Percentiles rank a stretch among this genome's conserved stretches.
Conservation (phyloP, 345 rosid genomes). For the Cardamine resedifolia region DNA sequence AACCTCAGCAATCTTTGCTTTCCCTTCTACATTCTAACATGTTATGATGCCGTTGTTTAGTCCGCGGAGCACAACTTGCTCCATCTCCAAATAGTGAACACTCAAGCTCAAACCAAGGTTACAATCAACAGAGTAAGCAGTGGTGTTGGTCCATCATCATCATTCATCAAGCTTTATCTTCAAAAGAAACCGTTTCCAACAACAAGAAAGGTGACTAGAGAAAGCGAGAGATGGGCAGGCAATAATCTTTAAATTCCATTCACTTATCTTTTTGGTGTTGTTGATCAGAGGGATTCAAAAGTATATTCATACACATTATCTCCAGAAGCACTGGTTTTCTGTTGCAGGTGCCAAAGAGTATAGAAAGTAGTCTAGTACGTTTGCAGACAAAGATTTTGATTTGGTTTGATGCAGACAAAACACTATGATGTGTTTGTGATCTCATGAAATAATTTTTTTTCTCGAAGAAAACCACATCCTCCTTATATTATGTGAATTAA, state of each 20-base stretch:
- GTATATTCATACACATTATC: slow-evolving; percentile 14
- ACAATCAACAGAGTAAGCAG: slow-evolving; percentile 35
- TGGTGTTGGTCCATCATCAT: slow-evolving; percentile 16
- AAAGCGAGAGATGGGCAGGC: background rate
- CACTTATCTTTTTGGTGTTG: background rate
- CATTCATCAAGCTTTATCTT: slow-evolving; percentile 40
- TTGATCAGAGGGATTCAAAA: background rate
- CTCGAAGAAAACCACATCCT: background rate
- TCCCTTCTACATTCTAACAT: too few relatives aligned
- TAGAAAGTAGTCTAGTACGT: background rate
- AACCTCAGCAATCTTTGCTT: too few relatives aligned
- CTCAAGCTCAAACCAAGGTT: slow-evolving; percentile 30
- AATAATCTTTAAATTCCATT: too few relatives aligned
- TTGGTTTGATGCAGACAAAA: slow-evolving; percentile 10
- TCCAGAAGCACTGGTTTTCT: slow-evolving; percentile 47
- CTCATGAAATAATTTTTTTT: background rate
- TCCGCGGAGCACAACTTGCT: too few relatives aligned
- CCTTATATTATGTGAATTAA: background rate
- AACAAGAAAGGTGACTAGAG: slow-evolving; percentile 52
- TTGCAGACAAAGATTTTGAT: background rate
- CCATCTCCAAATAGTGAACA: too few relatives aligned
- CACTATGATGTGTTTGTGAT: background rate
- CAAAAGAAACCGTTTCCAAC: slow-evolving; percentile 33
- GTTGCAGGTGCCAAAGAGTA: slow-evolving; percentile 34
- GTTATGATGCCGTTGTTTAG: too few relatives aligned